Conservation (phyloP, 768 basidiomycete species). For the Boletus pseudo-olivaceus region DNA sequence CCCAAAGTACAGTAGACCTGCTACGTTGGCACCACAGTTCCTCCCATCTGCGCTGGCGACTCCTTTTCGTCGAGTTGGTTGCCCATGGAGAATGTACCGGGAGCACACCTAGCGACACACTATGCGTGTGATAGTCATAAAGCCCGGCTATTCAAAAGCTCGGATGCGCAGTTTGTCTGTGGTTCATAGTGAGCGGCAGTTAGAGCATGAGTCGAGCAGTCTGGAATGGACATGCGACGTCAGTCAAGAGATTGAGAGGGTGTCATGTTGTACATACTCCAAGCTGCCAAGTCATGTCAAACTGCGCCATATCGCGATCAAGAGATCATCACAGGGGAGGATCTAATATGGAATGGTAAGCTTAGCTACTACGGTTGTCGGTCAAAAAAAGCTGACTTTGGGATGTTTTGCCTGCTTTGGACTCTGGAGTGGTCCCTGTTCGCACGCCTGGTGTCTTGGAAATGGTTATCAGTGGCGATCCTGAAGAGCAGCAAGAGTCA, state of each 20-base stretch:
- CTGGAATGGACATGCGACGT: background rate
- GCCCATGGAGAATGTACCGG: conserved; percentile 12
- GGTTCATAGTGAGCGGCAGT: conserved; percentile 17
- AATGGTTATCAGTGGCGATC: background rate
- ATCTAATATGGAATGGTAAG: conserved; percentile 2
- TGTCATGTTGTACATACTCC: background rate
- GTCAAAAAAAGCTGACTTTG: conserved; percentile 4
- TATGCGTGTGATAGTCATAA: conserved; percentile 29
- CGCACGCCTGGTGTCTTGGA: background rate
- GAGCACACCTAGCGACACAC: conserved; percentile 23
- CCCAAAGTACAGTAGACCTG: conserved; percentile 3
- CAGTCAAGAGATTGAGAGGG: background rate
- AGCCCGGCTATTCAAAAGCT: conserved; percentile 22
- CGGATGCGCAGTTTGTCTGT: conserved; percentile 10
- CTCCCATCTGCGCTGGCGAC: background rate
- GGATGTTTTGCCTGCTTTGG: background rate
- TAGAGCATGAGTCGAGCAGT: background rate
- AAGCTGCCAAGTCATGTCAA: conserved; percentile 3
- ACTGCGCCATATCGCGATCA: conserved; percentile 15
- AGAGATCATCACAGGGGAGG: background rate
- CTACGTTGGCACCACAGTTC: background rate
- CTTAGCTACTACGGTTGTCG: no score
- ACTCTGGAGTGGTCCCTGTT: background rate
- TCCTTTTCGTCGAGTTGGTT: conserved; percentile 16
- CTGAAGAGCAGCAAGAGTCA: background rate